Conservation (phyloP, 768 basidiomycete species). For the Collybia sordida region DNA sequence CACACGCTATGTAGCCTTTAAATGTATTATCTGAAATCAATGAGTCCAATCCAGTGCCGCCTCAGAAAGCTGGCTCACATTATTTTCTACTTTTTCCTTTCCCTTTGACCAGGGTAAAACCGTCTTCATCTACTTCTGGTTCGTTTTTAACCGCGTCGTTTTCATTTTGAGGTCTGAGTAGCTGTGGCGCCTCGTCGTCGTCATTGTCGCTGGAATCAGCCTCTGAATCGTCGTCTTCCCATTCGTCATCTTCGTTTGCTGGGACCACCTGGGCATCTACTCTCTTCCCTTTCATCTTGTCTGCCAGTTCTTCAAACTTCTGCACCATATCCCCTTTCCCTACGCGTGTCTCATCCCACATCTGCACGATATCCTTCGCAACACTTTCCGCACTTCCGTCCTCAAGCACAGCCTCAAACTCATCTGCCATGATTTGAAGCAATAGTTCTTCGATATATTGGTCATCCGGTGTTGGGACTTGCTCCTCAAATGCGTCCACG, state of each 20-base stretch:
- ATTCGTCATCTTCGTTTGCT: constrained; percentile 42
- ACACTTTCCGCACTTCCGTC: constrained; percentile 81
- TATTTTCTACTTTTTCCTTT: constrained; percentile 27
- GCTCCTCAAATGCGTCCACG: constrained; percentile 75
- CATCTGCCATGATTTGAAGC: constrained; percentile 82
- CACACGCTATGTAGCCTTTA: no score
- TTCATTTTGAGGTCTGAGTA: constrained; percentile 39
- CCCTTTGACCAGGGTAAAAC: constrained; percentile 78
- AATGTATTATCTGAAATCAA: no score
- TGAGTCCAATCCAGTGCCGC: no score
- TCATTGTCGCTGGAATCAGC: constrained; percentile 32
- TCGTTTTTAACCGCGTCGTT: constrained; percentile 41
- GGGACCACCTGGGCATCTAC: constrained; percentile 43
- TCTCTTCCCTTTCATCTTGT: constrained; percentile 55
- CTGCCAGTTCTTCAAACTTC: constrained; percentile 65
- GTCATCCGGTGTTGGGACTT: constrained; percentile 51
- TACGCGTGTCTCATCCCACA: constrained; percentile 58
- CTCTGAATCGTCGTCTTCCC: constrained; percentile 39
- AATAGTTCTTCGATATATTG: constrained; percentile 82
- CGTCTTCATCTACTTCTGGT: constrained; percentile 87
- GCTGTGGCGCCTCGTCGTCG: constrained; percentile 54
- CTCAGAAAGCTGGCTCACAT: no score
- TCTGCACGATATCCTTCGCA: constrained; percentile 64
- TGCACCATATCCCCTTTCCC: constrained; percentile 50
- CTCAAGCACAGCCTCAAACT: constrained; percentile 82